Evolutionary conservation across 495 filamentous ascomycete genomes (phyloP).

Genomic region (Tuber umbilicatum): DNA sequence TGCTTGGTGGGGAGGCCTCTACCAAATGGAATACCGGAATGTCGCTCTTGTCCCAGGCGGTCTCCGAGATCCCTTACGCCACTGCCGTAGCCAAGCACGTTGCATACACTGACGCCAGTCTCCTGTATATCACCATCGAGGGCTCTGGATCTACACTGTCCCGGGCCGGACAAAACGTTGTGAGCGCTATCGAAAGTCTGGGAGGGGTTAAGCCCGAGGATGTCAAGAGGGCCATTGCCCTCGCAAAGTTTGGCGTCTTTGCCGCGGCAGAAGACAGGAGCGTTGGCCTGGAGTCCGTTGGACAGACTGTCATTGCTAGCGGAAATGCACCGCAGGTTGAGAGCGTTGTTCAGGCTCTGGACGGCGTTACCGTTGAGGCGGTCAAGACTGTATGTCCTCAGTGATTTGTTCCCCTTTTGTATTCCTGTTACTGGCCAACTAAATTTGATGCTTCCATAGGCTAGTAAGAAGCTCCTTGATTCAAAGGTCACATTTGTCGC

Average conservation of each 20-base stretch:
- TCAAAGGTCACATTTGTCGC: constrained; percentile 80
- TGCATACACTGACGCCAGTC: constrained; percentile 89
- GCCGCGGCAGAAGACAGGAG: constrained; percentile 61
- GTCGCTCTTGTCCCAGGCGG: constrained; percentile 74
- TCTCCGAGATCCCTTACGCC: constrained; percentile 58
- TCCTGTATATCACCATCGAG: constrained; percentile 71
- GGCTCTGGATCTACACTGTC: constrained; percentile 63
- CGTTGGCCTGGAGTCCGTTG: constrained; percentile 45
- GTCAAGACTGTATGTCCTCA: constrained; percentile 71
- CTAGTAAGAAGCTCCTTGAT: constrained; percentile 74
- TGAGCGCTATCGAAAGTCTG: constrained; percentile 73
- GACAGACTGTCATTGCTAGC: constrained; percentile 59
- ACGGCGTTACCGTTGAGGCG: constrained; percentile 71
- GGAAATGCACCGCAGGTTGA: constrained; percentile 80
- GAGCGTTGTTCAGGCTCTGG: constrained; percentile 70
- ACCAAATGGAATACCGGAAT: constrained; percentile 97
- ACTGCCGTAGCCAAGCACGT: constrained; percentile 62
- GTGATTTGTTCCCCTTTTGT: constrained; percentile 4
- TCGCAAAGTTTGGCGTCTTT: constrained; percentile 88
- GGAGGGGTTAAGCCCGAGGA: constrained; percentile 72
- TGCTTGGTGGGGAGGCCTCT: constrained; percentile 80
- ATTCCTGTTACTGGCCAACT: constrained; percentile 27
- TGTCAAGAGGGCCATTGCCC: constrained; percentile 80
- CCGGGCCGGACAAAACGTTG: constrained; percentile 55
- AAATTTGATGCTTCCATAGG: constrained; percentile 47